These are phyloP conservation scores for Cadophora sp. DNA, from an alignment of 2,329 filamentous ascomycete genomes.

Conservation along the genomic window DNA sequence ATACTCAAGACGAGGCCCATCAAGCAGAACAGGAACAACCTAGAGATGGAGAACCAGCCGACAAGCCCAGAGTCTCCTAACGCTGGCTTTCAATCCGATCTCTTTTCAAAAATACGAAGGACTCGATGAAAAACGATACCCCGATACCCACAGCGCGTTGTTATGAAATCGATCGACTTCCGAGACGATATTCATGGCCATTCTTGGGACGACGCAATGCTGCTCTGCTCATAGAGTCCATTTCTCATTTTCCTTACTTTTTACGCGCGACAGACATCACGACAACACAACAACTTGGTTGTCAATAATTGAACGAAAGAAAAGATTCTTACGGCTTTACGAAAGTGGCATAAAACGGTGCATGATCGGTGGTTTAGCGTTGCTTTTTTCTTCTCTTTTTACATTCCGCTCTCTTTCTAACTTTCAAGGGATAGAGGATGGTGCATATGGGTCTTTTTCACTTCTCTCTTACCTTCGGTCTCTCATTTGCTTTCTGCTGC, in stretches of 20 bases:
- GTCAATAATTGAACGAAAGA: slow-evolving; percentile 27
- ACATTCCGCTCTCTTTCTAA: neutral
- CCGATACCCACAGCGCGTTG: neutral
- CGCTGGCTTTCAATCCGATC: neutral
- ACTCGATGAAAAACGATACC: slow-evolving; percentile 11
- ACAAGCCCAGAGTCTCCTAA: slow-evolving; percentile 1
- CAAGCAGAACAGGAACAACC: slow-evolving; percentile 13
- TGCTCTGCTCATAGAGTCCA: slow-evolving; percentile 2
- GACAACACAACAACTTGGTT: slow-evolving; percentile 21
- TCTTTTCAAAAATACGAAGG: slow-evolving; percentile 6
- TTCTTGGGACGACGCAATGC: neutral
- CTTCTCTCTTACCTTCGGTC: neutral
- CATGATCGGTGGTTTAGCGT: slow-evolving; percentile 39
- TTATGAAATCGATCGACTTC: neutral
- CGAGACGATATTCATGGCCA: slow-evolving; percentile 8
- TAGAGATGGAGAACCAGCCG: neutral
- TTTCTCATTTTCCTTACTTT: slow-evolving; percentile 12
- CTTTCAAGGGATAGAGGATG: slow-evolving; percentile 20
- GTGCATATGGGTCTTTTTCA: neutral
- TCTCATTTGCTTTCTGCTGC: neutral
- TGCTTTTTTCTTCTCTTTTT: slow-evolving; percentile 15
- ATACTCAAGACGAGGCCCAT: slow-evolving; percentile 13
- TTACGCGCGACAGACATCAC: neutral
- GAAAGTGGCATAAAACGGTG: slow-evolving; percentile 38
- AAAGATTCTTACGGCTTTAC: slow-evolving; percentile 28